Conservation (phyloP, 371 early-diverging fungal species). For the Mortierella sp. region DNA sequence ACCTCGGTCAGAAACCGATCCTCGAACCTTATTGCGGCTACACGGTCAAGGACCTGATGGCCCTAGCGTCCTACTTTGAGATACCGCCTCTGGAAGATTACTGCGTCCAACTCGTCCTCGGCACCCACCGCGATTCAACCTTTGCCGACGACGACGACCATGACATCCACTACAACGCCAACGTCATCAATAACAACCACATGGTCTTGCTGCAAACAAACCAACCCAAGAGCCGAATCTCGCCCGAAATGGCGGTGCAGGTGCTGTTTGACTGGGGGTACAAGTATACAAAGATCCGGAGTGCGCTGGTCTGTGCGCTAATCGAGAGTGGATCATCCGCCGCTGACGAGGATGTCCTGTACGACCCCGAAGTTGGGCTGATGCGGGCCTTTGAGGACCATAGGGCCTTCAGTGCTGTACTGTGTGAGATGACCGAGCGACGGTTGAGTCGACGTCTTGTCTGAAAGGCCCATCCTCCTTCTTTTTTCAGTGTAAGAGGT, state of each 20-base stretch:
- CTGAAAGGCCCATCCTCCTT: not conserved
- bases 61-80: slow-evolving; percentile 27
- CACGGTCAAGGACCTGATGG: slow-evolving; percentile 47
- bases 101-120: slow-evolving; percentile 40
- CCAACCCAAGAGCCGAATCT: not conserved
- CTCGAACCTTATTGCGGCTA: slow-evolving; percentile 30
- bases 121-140: not conserved
- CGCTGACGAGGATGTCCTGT: not conserved
- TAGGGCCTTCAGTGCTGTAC: slow-evolving; percentile 10
- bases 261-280: slow-evolving; percentile 47
- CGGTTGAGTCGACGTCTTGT: not conserved
- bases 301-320: slow-evolving; percentile 16
- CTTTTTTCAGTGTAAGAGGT: not conserved
- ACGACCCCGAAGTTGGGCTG: not conserved
- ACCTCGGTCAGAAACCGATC: slow-evolving; percentile 25
- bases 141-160: not conserved
- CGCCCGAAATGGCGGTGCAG: slow-evolving; percentile 16
- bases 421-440: slow-evolving; percentile 20
- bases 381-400: slow-evolving; percentile 27
- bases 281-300: slow-evolving; percentile 29
- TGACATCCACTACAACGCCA: not conserved
- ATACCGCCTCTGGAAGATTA: slow-evolving; percentile 29
- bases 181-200: not conserved
- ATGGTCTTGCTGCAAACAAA: not conserved
- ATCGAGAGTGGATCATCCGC: not conserved